Base-by-base conservation (phyloP, 1,284 basidiomycete genomes). In the Cryptococcus jaspeensis region DNA sequence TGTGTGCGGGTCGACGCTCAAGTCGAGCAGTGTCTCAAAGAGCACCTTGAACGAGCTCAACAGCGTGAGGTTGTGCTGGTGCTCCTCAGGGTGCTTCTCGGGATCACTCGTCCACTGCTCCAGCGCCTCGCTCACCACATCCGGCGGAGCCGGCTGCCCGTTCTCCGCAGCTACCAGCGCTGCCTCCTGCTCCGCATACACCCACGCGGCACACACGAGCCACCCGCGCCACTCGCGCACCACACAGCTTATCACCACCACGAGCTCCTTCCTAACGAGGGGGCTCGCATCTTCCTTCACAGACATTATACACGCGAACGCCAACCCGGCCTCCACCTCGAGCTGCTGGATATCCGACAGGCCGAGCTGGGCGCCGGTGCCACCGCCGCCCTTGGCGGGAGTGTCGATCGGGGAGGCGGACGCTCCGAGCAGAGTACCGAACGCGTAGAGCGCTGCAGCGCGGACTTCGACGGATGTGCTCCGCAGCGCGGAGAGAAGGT, bases 151-250 rank as follows among this genome's bases (percentile, higher is more conserved):
- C 56, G 35, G 48, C 23, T 45, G 11, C 12, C 42, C 20, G 8
- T 32, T 66, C 59, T 67, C 83, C 80, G 60, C 85, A 11, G 61
- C 58, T 3, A 64, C 65, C 22, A 69, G 52, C 8, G 71, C 70
- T 0, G 66, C 69, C 73, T 92, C 89, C 72, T 80, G 72, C 64
- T 95, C 89, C 86, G 90, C 92, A 78, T 94, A 93, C 25, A 92
- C 79, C 92, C 95, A 98, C 0, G 95, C 93, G 54, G 94, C 95
- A 36, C 94, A 86, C 47, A 95, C 90, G 67, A 98, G 93, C 80
- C 92, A 92, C 11, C 95, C 94, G 58, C 92, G 82, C 90, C 94
- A 98, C 76, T 97, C 93, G 72, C 92, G 89, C 15, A 95, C 93
- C 22, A 99, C 81, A 65, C 92, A 92, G 65, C 90, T 94, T 51